phyloP scores from a whole-genome alignment of 2,329 filamentous ascomycete species.

The Sporothrix brunneoviolacea region DNA sequence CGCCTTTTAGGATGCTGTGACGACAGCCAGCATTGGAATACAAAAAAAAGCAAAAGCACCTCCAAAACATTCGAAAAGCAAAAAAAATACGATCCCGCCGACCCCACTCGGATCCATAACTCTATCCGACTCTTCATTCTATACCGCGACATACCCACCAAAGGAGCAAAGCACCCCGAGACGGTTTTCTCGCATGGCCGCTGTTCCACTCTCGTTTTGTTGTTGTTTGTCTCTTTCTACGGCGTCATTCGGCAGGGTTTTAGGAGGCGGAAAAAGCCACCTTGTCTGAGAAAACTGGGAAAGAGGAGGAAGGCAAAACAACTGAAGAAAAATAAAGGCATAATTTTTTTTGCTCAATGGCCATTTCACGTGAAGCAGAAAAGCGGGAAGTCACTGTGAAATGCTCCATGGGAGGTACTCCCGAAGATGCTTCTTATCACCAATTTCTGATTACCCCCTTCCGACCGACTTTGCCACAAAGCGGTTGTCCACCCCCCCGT shows the following conservation, averaged over 20 bases:
- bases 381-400: conserved; percentile 44
- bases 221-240: conserved; percentile 12
- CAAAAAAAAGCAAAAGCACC: conserved; percentile 4
- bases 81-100: background rate
- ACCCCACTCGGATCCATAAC: too few species aligned
- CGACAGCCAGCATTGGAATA: too few species aligned
- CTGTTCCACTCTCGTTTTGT: background rate
- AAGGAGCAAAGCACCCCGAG: background rate
- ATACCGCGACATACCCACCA: conserved; percentile 7
- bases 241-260: conserved; percentile 17
- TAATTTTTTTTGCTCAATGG: conserved; percentile 50
- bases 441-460: too few species aligned
- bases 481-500: background rate
- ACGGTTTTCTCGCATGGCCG: background rate
- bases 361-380: conserved; percentile 53
- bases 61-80: conserved; percentile 8
- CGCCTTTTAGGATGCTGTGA: too few species aligned
- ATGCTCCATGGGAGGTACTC: conserved; percentile 71
- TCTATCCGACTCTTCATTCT: conserved; percentile 6
- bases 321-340: conserved; percentile 25
- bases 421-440: conserved; percentile 51
- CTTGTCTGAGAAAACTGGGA: conserved; percentile 14
- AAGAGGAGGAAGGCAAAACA: conserved; percentile 21
- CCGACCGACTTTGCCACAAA: background rate
- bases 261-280: conserved; percentile 11